phyloP scores from a whole-genome alignment of 441 rosid species.

The Flueggea neowawraea region DNA sequence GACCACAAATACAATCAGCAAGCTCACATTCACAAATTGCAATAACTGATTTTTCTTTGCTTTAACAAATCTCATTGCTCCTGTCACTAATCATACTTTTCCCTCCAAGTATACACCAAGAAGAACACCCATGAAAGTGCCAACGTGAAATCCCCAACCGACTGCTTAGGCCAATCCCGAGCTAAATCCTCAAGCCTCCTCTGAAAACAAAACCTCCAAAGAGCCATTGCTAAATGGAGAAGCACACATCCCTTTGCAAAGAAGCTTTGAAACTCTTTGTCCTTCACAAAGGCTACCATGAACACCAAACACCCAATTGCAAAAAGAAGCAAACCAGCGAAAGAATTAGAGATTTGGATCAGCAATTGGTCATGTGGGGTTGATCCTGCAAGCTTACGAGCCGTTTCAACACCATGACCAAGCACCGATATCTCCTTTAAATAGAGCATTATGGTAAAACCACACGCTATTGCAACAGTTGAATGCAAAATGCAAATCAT shows the following conservation, averaged over 20 bases:
- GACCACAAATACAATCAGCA: no score
- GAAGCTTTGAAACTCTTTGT: slow-evolving; percentile 40
- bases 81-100: slow-evolving; percentile 41
- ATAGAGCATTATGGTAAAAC: slow-evolving; percentile 50
- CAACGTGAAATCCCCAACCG: slow-evolving; percentile 40
- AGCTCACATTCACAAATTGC: no score
- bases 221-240: slow-evolving; percentile 43
- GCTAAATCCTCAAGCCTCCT: slow-evolving; percentile 54
- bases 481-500: slow-evolving; percentile 47
- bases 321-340: slow-evolving; percentile 51
- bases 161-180: slow-evolving; percentile 51
- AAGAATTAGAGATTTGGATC: slow-evolving; percentile 50
- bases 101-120: slow-evolving; percentile 44
- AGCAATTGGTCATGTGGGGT: slow-evolving; percentile 42
- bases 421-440: slow-evolving; percentile 33
- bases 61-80: no score
- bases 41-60: no score
- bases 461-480: slow-evolving; percentile 30
- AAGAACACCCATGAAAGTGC: slow-evolving; percentile 56
- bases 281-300: slow-evolving; percentile 59
- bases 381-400: slow-evolving; percentile 40
- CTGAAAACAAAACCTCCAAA: slow-evolving; percentile 51
- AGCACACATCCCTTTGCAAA: slow-evolving; percentile 53
- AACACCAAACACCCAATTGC: slow-evolving; percentile 42
- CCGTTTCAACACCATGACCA: slow-evolving; percentile 35